A percentile compares a stretch with the other conserved stretches of the same genome.
Conservation (phyloP, 306 rosid genomes). For the Notholithocarpus densiflorus region DNA sequence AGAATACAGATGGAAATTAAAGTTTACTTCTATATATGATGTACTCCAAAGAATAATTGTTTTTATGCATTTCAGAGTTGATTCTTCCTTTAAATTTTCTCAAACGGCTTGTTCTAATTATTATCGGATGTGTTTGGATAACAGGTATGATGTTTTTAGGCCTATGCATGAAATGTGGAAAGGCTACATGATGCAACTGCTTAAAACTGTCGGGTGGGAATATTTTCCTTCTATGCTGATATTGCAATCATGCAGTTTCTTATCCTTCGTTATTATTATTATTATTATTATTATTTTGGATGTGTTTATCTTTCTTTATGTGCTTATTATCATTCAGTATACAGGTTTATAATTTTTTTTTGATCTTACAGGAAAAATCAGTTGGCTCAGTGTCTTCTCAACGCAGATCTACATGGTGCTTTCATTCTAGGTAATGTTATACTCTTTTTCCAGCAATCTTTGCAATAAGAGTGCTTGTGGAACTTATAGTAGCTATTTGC, state of each 20-base stretch:
- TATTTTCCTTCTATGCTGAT: constrained; percentile 14
- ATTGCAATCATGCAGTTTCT: constrained; percentile 4
- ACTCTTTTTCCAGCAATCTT: constrained; percentile 8
- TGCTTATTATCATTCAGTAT: background rate
- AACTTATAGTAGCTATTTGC: background rate
- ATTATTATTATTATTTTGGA: too few relatives aligned
- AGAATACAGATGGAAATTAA: background rate
- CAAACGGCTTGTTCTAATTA: constrained; percentile 9
- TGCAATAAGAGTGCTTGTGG: background rate
- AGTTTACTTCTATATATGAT: background rate
- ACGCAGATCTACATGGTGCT: constrained; percentile 91
- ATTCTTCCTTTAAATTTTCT: background rate
- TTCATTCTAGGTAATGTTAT: constrained; percentile 52
- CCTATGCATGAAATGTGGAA: constrained; percentile 96
- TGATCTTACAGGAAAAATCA: constrained; percentile 62
- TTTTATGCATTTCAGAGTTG: background rate
- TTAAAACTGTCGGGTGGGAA: constrained; percentile 53
- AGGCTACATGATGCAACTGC: constrained; percentile 48
- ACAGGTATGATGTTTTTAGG: constrained; percentile 62
- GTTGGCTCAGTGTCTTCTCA: constrained; percentile 68
- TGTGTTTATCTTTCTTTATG: background rate
- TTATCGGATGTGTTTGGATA: constrained; percentile 13
- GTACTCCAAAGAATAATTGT: background rate
- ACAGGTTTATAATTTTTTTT: constrained; percentile 19
- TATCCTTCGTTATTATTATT: background rate